Evolutionary conservation across 257 asterid species (phyloP), one percentile per base, ranked within the genome.

Genomic region (Solanum tarapatanum): DNA sequence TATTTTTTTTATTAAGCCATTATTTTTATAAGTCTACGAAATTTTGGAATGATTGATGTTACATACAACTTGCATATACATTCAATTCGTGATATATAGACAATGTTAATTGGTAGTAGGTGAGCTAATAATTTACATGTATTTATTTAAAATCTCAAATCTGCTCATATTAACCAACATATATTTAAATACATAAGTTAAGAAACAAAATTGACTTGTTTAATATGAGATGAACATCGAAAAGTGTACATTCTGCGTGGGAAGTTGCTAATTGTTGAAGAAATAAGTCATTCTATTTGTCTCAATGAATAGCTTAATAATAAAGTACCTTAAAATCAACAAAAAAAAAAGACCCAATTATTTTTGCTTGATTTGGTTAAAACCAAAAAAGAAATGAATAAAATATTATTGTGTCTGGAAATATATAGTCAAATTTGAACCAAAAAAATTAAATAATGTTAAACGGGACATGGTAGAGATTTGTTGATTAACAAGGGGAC

Each of bases 401-500:
- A 36, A 82, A 48, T 48, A 82, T 10, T 37, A 39, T 79, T 17
- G 69, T 82, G 43, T 28, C 85, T 30, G 28, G 19, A 48, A 30
- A 48, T 11, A 8, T 17, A 17, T 19, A 80, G 69, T 80, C 85
- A 80, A 80, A 26, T 28, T 80, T 45, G 69, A 45, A 80, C 26
- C 66, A 8, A 45, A 28, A 55, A 48, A 30, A 30, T 48, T 84
- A 24, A 66, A 36, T 66, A 84, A 85, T 84, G 30, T 68, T 45
- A 86, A 84, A 74, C 84, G 93, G 96, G 98, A 90, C 94, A 93
- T 79, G 92, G 90, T 91, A 92, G 98, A 92, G 96, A 90, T 92
- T 93, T 93, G 96, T 89, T 90, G 93, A 93, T 92, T 89, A 88
- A 70, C 84, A 89, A 92, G 97, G 98, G 98, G 97, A 93, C 97